These are phyloP conservation scores for Leccinum sublutescens DNA, from an alignment of 768 basidiomycete species.

Conservation along the genomic window DNA sequence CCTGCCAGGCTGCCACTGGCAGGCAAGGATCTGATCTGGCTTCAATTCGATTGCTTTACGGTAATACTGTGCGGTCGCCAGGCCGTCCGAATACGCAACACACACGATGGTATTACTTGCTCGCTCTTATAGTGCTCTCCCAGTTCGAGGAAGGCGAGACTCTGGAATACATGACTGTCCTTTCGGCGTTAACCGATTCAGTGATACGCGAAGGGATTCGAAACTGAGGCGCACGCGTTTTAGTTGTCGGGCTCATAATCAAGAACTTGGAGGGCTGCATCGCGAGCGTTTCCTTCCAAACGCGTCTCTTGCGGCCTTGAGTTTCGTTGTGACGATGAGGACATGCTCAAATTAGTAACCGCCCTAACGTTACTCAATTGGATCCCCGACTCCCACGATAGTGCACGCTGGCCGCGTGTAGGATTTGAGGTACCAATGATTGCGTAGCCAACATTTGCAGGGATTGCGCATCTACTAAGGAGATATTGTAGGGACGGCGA, in stretches of 20 bases:
- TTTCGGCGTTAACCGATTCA: conserved; percentile 2
- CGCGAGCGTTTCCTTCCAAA: conserved; percentile 75
- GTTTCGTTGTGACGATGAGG: conserved; percentile 56
- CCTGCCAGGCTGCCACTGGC: conserved; percentile 57
- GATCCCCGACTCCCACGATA: no score
- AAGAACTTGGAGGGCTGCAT: conserved; percentile 63
- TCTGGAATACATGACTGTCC: conserved; percentile 80
- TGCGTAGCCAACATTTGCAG: no score
- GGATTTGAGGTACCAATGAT: no score
- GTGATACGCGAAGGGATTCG: background rate
- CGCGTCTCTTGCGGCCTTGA: conserved; percentile 78
- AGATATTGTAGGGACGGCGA: no score
- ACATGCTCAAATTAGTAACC: conserved; percentile 10
- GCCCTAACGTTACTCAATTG: no score
- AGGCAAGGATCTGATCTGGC: conserved; percentile 52
- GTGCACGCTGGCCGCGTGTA: no score
- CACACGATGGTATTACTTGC: conserved; percentile 57
- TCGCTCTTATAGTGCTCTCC: conserved; percentile 73
- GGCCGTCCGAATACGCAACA: conserved; percentile 5
- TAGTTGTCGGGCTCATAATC: conserved; percentile 83
- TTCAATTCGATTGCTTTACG: conserved; percentile 70
- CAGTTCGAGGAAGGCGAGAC: conserved; percentile 74
- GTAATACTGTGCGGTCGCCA: conserved; percentile 57
- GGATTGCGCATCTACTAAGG: no score
- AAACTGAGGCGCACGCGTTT: conserved; percentile 65